These are phyloP conservation scores for Reticulascus tulasneorum DNA, from an alignment of 2,329 filamentous ascomycete genomes.

Conservation along the genomic window DNA sequence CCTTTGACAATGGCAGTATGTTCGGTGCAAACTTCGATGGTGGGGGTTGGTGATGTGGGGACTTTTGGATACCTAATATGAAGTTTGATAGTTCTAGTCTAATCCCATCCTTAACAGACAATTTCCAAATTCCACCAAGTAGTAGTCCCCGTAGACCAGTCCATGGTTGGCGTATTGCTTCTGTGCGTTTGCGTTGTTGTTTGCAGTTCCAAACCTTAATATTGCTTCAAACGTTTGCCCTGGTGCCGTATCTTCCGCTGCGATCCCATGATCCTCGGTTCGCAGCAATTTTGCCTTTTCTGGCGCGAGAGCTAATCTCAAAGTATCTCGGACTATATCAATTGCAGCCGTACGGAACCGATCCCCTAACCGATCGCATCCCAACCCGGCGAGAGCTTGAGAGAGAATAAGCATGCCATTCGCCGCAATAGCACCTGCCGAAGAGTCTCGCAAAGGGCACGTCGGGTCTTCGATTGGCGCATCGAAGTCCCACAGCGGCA, in stretches of 20 bases:
- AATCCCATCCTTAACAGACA: constrained; percentile 34
- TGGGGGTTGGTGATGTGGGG: constrained; percentile 2
- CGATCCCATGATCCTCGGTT: background rate
- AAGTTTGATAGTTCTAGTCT: background rate
- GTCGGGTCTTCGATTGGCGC: constrained; percentile 29
- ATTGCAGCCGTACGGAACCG: constrained; percentile 10
- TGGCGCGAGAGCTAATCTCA: constrained; percentile 16
- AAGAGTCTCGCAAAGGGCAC: constrained; percentile 28
- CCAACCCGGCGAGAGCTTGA: constrained; percentile 11
- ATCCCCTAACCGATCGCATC: constrained; percentile 1
- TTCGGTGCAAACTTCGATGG: constrained; percentile 15
- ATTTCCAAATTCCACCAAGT: constrained; percentile 43
- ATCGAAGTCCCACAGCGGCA: constrained; percentile 43
- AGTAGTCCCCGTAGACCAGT: constrained; percentile 47
- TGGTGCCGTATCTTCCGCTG: constrained; percentile 4
- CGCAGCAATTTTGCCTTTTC: constrained; percentile 18
- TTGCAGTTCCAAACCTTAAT: constrained; percentile 28
- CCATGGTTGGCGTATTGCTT: constrained; percentile 31
- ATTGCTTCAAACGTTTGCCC: constrained; percentile 23
- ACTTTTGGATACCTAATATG: too few relatives aligned
- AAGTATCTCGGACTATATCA: constrained; percentile 14
- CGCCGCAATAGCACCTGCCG: constrained; percentile 21
- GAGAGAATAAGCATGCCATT: constrained; percentile 23
- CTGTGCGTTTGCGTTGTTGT: constrained; percentile 24
- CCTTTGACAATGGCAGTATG: constrained; percentile 17